Percentiles rank a stretch among this genome's conserved stretches.
These are phyloP conservation scores for Bathelium albidoporum DNA, from an alignment of 495 filamentous ascomycete genomes.

Conservation along the genomic window DNA sequence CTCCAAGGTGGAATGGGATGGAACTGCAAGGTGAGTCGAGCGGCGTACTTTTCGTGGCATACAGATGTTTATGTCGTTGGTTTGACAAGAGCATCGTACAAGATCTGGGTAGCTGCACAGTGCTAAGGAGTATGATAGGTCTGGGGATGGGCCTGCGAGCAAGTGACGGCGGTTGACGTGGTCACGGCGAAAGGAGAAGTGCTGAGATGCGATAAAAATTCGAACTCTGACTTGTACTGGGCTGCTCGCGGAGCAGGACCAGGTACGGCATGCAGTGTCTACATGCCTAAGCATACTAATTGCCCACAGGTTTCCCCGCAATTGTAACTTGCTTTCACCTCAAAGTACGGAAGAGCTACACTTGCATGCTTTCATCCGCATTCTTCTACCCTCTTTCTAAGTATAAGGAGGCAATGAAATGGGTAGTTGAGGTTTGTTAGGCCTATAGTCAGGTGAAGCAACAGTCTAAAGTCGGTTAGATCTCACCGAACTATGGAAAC, in stretches of 20 bases:
- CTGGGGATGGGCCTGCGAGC: conserved; percentile 48
- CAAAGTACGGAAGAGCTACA: conserved; percentile 20
- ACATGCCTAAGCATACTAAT: too few species aligned
- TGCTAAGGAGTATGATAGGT: conserved; percentile 21
- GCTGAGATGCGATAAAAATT: conserved; percentile 31
- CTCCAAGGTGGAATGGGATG: conserved; percentile 48
- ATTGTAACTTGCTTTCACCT: conserved; percentile 42
- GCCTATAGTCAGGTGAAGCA: not conserved
- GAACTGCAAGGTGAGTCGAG: conserved; percentile 41
- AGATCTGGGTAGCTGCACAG: not conserved
- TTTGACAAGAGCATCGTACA: too few species aligned
- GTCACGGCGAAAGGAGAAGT: conserved; percentile 37
- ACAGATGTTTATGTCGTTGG: too few species aligned
- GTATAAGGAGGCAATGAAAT: conserved; percentile 35
- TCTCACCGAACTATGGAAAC: conserved; percentile 30
- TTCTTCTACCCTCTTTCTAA: conserved; percentile 37
- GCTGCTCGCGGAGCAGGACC: conserved; percentile 43
- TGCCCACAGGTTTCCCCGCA: conserved; percentile 35
- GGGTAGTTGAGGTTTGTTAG: conserved; percentile 26
- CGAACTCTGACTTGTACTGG: conserved; percentile 42
- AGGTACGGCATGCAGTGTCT: too few species aligned
- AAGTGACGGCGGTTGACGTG: conserved; percentile 38
- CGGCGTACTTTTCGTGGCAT: too few species aligned
- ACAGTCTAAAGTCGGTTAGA: not conserved
- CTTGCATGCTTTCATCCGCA: conserved; percentile 33